phyloP scores from a whole-genome alignment of 192 early-diverging fungal genomes.

The Backusella parvicylindrica region DNA sequence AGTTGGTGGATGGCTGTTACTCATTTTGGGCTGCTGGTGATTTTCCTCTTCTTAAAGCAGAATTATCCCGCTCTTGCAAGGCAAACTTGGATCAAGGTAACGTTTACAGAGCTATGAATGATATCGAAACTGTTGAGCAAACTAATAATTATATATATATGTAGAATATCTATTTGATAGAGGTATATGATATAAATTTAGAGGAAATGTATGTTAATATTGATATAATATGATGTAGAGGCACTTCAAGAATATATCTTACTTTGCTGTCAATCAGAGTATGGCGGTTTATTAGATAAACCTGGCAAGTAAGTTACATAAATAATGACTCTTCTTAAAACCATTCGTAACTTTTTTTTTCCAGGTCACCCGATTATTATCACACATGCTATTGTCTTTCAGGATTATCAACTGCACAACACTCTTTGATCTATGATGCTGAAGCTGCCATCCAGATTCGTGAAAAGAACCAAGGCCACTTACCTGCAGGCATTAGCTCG shows the following conservation, averaged over 20 bases:
- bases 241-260: slow-evolving; percentile 87
- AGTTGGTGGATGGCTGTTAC: slow-evolving; percentile 98
- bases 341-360: neutral
- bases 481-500: slow-evolving; percentile 35
- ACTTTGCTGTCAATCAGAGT: slow-evolving; percentile 74
- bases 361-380: slow-evolving; percentile 78
- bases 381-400: slow-evolving; percentile 92
- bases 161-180: slow-evolving; percentile 48
- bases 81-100: slow-evolving; percentile 9
- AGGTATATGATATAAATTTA: slow-evolving; percentile 17
- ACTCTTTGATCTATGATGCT: slow-evolving; percentile 53
- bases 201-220: neutral
- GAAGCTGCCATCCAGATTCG: slow-evolving; percentile 10
- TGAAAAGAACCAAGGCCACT: slow-evolving; percentile 24
- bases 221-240: slow-evolving; percentile 46
- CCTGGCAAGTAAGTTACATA: slow-evolving; percentile 66
- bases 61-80: slow-evolving; percentile 17
- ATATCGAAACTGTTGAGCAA: no score
- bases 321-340: neutral
- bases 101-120: neutral
- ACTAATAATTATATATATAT: neutral
- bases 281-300: slow-evolving; percentile 90
- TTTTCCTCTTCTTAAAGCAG: slow-evolving; percentile 64
- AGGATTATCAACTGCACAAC: slow-evolving; percentile 83
- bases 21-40: slow-evolving; percentile 92